phyloP scores from a whole-genome alignment of 768 basidiomycete species.

The Leccinum pellstonianum region DNA sequence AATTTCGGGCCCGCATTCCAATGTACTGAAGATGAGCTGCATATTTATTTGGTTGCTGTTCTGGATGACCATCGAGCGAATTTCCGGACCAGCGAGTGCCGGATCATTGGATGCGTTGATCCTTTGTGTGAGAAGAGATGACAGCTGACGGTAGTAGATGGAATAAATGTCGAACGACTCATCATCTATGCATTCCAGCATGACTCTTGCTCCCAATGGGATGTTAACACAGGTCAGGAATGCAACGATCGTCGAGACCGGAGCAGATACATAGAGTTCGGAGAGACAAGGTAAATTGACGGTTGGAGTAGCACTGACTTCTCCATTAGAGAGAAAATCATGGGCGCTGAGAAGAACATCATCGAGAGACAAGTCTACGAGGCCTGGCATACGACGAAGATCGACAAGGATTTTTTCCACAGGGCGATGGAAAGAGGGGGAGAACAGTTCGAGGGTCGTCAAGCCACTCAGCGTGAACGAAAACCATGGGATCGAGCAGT shows the following conservation, averaged over 20 bases:
- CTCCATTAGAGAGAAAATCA: neutral
- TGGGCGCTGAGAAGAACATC: rapidly evolving
- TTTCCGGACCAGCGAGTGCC: neutral
- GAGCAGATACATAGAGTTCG: neutral
- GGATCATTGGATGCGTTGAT: neutral
- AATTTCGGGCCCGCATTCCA: neutral
- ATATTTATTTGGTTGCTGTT: rapidly evolving
- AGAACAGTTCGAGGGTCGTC: neutral
- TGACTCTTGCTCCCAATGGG: neutral
- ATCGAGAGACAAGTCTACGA: neutral
- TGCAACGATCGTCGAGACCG: neutral
- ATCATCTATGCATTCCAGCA: neutral
- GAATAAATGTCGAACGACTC: neutral
- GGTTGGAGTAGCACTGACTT: neutral
- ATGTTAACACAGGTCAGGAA: neutral
- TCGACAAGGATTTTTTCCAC: neutral
- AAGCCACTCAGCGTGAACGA: neutral
- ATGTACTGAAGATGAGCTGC: neutral
- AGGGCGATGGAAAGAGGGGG: neutral
- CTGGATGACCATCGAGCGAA: neutral
- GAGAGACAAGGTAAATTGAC: neutral
- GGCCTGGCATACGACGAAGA: neutral
- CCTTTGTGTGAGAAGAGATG: neutral
- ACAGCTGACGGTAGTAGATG: neutral
- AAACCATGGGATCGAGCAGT: neutral